Percentiles rank a stretch among this genome's conserved stretches.
These are phyloP conservation scores for Fraxinus xanthoxyloides DNA, from an alignment of 305 asterid species.

Conservation along the genomic window DNA sequence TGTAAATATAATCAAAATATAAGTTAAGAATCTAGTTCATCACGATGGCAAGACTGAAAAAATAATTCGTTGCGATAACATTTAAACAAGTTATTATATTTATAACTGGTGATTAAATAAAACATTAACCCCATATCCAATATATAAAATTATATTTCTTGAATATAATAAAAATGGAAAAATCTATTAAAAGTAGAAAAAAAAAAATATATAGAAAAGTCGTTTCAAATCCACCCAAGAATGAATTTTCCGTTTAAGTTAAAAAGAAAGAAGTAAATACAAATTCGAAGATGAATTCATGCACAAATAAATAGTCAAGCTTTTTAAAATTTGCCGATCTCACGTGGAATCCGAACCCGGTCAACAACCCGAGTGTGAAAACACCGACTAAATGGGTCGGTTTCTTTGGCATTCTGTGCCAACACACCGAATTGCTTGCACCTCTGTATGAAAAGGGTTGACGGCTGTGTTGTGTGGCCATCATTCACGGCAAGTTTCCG, in stretches of 20 bases:
- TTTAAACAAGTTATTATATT: background rate
- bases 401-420: slow-evolving; percentile 21
- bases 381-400: slow-evolving; percentile 30
- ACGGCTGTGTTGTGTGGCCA: background rate
- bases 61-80: background rate
- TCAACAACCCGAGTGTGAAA: slow-evolving; percentile 38
- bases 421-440: background rate
- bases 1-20: too few relatives aligned
- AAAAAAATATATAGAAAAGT: background rate
- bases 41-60: too few relatives aligned
- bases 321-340: background rate
- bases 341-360: slow-evolving; percentile 28
- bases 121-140: background rate
- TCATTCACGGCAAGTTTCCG: slow-evolving; percentile 19
- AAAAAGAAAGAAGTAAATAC: background rate
- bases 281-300: slow-evolving; percentile 1
- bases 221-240: slow-evolving; percentile 5
- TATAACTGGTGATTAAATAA: background rate
- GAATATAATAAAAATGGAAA: background rate
- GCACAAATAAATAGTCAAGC: background rate
- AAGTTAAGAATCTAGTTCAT: background rate
- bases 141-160: background rate
- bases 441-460: background rate
- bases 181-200: background rate
- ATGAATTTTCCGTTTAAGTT: background rate